Evolutionary conservation across 2,329 filamentous ascomycete genomes (phyloP).

Genomic region (Lasiodiplodia citricola): DNA sequence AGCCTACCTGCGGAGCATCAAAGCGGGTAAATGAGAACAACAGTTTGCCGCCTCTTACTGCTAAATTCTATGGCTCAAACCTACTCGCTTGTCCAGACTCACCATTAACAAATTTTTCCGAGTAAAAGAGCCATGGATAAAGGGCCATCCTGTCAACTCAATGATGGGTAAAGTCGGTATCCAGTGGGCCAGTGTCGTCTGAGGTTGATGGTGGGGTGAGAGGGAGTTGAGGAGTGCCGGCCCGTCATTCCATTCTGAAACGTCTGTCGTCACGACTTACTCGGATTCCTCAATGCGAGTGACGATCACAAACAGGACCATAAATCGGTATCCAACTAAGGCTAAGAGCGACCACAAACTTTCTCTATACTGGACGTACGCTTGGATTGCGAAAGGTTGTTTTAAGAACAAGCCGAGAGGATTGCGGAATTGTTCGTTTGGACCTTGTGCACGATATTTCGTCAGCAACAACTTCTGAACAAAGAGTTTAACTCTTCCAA

Average conservation of each 20-base stretch:
- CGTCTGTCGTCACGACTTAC: conserved; percentile 15
- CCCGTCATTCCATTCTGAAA: conserved; percentile 15
- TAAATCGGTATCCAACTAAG: neutral
- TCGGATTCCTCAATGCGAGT: neutral
- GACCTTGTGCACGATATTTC: too few species aligned
- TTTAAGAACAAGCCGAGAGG: too few species aligned
- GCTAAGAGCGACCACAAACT: neutral
- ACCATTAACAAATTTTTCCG: neutral
- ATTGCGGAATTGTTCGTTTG: too few species aligned
- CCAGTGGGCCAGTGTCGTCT: neutral
- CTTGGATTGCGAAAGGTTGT: too few species aligned
- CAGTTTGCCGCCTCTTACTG: neutral
- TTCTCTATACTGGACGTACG: too few species aligned
- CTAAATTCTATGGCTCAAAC: neutral
- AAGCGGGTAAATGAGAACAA: neutral
- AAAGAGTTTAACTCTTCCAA: too few species aligned
- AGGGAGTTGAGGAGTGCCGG: conserved; percentile 2
- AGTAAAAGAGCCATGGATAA: neutral
- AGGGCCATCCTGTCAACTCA: neutral
- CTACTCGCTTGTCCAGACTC: too few species aligned
- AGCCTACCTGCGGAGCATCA: neutral
- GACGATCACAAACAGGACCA: neutral
- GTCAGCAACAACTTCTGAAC: too few species aligned
- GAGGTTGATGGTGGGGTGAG: conserved; percentile 11
- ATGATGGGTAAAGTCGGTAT: neutral